Evolutionary conservation across 768 basidiomycete genomes (phyloP), one percentile per base, ranked within the genome.

Genomic region (Leucosporidium creatinivorum): DNA sequence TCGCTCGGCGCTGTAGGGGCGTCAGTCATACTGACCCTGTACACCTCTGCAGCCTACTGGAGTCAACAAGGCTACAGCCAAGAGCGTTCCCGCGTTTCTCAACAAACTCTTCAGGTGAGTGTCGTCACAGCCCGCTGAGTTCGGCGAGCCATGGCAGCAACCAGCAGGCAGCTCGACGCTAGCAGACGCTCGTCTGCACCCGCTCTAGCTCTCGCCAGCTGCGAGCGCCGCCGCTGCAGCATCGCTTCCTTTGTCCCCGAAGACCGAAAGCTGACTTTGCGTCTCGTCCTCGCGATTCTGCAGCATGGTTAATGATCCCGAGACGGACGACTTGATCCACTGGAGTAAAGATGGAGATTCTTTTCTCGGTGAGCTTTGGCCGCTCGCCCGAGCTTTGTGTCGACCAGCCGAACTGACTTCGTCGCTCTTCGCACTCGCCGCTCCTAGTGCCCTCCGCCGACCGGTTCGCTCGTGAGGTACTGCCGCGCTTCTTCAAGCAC

Each of bases 401-500:
- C n/a, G n/a, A n/a, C 78, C 28, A 17, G 15, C 56, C 52, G 26
- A 54, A 28, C 25, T 21, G 55, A 57, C 55, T 47, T 21, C 3
- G 4, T 21, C n/a, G 39, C 31, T n/a, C 21, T 2, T 61, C 66
- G 62, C 33, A 58, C 67, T 49, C 19, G 28, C 25, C 28, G 19
- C 33, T 13, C 47, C 8, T n/a, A 75, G 93, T 98, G 33, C 85
- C 91, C 48, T 90, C 94, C 78, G 89, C 90, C 74, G 91, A 94
- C 77, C 86, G 86, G 33, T 90, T 98, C 77, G 89, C 91, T 3
- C 85, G 85, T 49, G 89, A 94, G 78, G 85, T 96, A 39, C 85
- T 98, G 10, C 91, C 91, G 4, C 84, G 86, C 52, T 98, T 89
- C 86, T 99, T 97, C 85, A 99, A 99, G 78, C 96, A 98, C 80